phyloP scores from a whole-genome alignment of 148 eudicot genomes.

The Dysphania ambrosioides region DNA sequence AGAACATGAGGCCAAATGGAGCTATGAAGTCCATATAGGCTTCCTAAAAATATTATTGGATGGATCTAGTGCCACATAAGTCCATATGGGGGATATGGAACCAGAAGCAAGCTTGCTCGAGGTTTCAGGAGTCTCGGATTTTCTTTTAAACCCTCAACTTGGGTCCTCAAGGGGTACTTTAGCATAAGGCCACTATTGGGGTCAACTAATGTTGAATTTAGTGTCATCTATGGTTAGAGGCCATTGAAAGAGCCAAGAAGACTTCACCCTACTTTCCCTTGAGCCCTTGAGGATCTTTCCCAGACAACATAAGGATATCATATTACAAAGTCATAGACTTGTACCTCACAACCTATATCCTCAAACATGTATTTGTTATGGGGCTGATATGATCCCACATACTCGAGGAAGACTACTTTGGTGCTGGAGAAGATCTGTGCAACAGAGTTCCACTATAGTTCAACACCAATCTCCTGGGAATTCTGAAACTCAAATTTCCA shows the following conservation, averaged over 20 bases:
- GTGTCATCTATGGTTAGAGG: no score
- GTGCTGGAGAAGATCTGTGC: background rate
- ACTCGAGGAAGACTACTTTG: background rate
- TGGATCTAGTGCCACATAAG: background rate
- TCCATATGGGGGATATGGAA: background rate
- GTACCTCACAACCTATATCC: background rate
- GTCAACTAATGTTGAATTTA: background rate
- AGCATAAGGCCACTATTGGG: background rate
- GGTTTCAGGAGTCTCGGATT: background rate
- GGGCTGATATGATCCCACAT: no score
- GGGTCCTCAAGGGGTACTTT: background rate
- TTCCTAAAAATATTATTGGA: background rate
- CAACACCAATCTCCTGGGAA: background rate
- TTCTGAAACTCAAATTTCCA: background rate
- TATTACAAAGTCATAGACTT: background rate
- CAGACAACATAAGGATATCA: background rate
- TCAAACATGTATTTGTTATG: background rate
- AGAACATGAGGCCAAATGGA: background rate
- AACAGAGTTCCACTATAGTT: background rate
- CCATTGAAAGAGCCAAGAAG: background rate
- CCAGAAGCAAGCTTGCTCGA: background rate
- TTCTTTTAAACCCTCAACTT: background rate
- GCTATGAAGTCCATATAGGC: background rate
- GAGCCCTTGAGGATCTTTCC: background rate
- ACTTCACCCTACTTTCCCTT: background rate